Base-by-base conservation (phyloP, 2,329 filamentous ascomycete species). In the Colletotrichum sp. region DNA sequence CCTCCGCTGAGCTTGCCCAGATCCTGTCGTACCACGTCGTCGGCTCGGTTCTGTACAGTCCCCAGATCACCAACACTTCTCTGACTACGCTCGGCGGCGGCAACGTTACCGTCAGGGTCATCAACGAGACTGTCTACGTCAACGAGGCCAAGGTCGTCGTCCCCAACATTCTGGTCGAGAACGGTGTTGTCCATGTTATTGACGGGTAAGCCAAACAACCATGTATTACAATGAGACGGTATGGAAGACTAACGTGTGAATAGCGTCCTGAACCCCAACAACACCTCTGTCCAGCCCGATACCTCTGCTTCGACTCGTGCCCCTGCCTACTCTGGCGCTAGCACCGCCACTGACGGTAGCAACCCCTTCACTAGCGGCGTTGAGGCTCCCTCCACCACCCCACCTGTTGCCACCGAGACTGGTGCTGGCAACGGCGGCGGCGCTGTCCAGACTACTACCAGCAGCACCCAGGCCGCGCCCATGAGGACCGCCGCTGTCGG, bases 11-110 rank as follows among this genome's bases (percentile, higher is more conserved):
- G 16, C 85, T 94, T 2, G 82, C 86, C 3, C 82, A 82, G 32
- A 88, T 94, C 67, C 86, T 95, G 39, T 84, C 87, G 30, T 95
- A 95, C 84, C 93, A 95, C 81, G 87, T 94, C 68, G 84, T 95
- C 60, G 86, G 87, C 62, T 86, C 86, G 10, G 87, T 92, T 2
- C 85, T 85, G 70, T 94, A 93, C 84, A 89, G 87, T 65, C 82
- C 82, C 6, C 28, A 67, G 13, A 64, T 79, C 26, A 62, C 59
- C 26, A 79, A 79, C 26, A 71, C 75, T 7, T 76, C 77, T 2
- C 0, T 79, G 21, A 82, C 75, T 77, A 79, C 62, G 71, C n/a
- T 72, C 44, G 63, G 78, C 71, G 36, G 69, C 77, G 72, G 75
- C 10, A 84, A 85, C 55, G 71, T 77, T 1, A 82, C 79, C 8